Conservation (phyloP, 768 basidiomycete genomes). For the Podaxis carcinomalis region DNA sequence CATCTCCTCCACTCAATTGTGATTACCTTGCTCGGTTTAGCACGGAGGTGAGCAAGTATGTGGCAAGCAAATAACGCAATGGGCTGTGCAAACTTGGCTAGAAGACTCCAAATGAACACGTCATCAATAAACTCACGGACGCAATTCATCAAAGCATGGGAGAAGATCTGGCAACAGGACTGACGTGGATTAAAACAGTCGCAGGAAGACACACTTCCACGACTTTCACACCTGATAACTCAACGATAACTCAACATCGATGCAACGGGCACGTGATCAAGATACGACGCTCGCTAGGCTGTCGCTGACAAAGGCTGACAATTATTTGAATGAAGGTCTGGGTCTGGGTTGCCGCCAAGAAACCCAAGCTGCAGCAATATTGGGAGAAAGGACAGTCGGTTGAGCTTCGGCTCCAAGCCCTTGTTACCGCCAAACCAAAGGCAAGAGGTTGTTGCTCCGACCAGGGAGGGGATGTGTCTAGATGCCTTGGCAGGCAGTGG, state of each 20-base stretch:
- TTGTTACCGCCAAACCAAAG: no score
- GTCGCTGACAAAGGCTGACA: background rate
- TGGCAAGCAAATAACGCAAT: background rate
- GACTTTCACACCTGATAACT: background rate
- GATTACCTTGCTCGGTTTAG: background rate
- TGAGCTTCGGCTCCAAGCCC: no score
- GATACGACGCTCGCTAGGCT: background rate
- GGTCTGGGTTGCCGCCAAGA: background rate
- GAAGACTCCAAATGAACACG: background rate
- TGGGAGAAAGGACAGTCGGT: no score
- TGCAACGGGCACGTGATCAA: background rate
- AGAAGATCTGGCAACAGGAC: background rate
- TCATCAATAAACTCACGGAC: constrained; percentile 2
- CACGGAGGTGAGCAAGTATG: background rate
- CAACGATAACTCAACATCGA: background rate
- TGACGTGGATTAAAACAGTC: constrained; percentile 3
- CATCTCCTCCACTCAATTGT: background rate
- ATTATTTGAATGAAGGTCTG: background rate
- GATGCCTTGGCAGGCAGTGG: background rate
- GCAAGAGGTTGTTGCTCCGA: no score
- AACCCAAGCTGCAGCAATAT: background rate
- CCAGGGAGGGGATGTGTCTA: no score
- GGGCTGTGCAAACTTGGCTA: background rate
- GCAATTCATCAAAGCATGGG: background rate
- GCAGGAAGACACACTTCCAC: background rate